phyloP scores from a whole-genome alignment of 2,329 filamentous ascomycete species.

The Zymoseptoria tritici region DNA sequence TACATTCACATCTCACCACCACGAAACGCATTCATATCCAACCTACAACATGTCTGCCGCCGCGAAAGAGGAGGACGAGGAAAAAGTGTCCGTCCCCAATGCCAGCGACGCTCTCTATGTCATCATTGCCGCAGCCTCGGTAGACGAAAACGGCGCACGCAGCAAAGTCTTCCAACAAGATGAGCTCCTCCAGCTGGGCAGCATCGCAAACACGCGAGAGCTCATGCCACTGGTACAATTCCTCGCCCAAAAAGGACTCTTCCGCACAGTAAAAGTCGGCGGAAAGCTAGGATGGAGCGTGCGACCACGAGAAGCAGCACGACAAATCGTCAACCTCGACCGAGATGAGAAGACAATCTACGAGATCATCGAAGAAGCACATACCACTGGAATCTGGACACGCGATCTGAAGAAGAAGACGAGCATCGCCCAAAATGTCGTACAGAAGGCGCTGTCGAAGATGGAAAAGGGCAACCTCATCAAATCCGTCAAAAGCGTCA shows the following conservation, averaged over 20 bases:
- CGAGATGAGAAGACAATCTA: constrained; percentile 79
- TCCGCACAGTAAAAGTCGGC: constrained; percentile 26
- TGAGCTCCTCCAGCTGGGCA: constrained; percentile 22
- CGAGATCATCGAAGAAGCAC: constrained; percentile 77
- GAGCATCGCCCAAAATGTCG: constrained; percentile 74
- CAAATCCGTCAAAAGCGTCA: constrained; percentile 83
- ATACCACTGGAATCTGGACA: constrained; percentile 82
- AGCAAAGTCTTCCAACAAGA: constrained; percentile 28
- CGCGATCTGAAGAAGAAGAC: constrained; percentile 67
- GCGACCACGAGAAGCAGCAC: constrained; percentile 19
- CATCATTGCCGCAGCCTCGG: constrained; percentile 14
- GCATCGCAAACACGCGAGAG: constrained; percentile 14
- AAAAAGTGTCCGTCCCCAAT: constrained; percentile 8
- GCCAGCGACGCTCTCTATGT: constrained; percentile 25
- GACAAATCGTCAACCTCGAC: constrained; percentile 40
- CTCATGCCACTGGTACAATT: constrained; percentile 27
- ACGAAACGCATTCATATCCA: not conserved
- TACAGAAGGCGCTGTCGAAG: constrained; percentile 75
- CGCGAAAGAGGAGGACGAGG: not conserved
- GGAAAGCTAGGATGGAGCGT: constrained; percentile 26
- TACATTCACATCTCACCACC: not conserved
- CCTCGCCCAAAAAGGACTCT: constrained; percentile 24
- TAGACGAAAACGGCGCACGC: constrained; percentile 20
- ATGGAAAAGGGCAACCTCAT: constrained; percentile 78
- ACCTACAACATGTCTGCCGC: not conserved